Percentiles rank a stretch among this genome's conserved stretches.
Evolutionary conservation across 352 stramenopile genomes (phyloP).

Genomic region (Phytophthora agathidicida): DNA sequence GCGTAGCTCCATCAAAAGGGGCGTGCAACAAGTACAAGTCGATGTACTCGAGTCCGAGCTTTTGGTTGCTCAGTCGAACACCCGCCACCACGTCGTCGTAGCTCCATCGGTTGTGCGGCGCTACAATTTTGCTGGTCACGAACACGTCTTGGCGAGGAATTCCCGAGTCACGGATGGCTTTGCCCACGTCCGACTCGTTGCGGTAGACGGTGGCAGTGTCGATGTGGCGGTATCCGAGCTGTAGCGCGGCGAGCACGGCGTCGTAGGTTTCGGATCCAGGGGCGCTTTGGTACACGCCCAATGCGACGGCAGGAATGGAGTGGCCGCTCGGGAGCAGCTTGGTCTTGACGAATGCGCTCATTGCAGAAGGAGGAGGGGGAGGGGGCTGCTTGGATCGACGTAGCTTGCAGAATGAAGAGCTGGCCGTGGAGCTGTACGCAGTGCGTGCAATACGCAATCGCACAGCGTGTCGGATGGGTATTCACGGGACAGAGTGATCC

Average conservation of each 20-base stretch:
- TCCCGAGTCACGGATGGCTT: constrained; percentile 74
- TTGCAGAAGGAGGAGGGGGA: no score
- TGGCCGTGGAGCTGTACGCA: no score
- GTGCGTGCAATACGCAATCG: background rate
- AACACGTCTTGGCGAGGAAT: constrained; percentile 81
- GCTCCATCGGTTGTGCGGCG: constrained; percentile 41
- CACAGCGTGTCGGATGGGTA: no score
- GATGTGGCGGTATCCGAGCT: constrained; percentile 90
- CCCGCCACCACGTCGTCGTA: constrained; percentile 73
- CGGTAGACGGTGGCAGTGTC: constrained; percentile 88
- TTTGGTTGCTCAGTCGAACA: constrained; percentile 52
- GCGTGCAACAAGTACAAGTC: constrained; percentile 85
- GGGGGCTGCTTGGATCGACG: background rate
- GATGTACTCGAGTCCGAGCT: constrained; percentile 78
- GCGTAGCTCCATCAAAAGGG: constrained; percentile 49
- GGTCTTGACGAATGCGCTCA: constrained; percentile 31
- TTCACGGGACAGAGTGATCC: no score
- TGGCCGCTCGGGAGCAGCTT: constrained; percentile 50
- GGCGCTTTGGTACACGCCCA: constrained; percentile 64
- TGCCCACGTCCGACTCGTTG: constrained; percentile 89
- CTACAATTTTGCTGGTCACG: constrained; percentile 79
- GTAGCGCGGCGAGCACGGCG: constrained; percentile 57
- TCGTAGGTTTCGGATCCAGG: constrained; percentile 62
- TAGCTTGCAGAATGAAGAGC: background rate
- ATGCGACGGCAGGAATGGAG: constrained; percentile 48